Conservation (phyloP, 352 stramenopile species). For the Phytophthora macrochlamydospora region DNA sequence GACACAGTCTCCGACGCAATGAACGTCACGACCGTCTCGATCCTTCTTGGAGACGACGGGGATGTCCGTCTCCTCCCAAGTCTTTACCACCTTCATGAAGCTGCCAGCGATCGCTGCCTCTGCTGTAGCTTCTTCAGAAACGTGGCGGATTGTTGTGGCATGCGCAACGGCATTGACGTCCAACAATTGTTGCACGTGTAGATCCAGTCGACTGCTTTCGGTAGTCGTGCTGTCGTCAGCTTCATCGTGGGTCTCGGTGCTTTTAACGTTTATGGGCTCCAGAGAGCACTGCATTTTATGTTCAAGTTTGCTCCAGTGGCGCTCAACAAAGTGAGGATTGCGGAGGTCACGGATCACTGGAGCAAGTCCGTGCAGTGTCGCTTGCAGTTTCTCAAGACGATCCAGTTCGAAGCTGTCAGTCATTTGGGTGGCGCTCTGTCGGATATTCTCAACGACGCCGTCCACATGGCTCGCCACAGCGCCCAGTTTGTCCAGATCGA, state of each 20-base stretch:
- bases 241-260: conserved; percentile 1
- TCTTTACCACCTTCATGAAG: conserved; percentile 59
- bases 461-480: conserved; percentile 24
- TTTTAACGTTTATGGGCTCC: neutral
- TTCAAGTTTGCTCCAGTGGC: conserved; percentile 78
- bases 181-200: conserved; percentile 59
- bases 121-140: conserved; percentile 72
- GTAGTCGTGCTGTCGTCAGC: neutral
- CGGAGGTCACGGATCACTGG: conserved; percentile 67
- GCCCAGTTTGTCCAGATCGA: conserved; percentile 52
- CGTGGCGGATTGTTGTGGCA: conserved; percentile 53
- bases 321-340: conserved; percentile 59
- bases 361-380: conserved; percentile 47
- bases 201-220: conserved; percentile 24
- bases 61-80: conserved; percentile 69
- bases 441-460: conserved; percentile 25
- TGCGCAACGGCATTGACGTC: conserved; percentile 48
- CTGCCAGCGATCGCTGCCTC: conserved; percentile 66
- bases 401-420: conserved; percentile 31
- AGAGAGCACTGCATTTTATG: conserved; percentile 69
- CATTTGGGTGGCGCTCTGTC: conserved; percentile 9
- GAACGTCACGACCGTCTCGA: conserved; percentile 58
- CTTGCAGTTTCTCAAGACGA: conserved; percentile 45
- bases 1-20: conserved; percentile 58
- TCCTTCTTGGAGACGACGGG: conserved; percentile 53